Percentiles rank a stretch among this genome's conserved stretches.
These are phyloP conservation scores for Zasmidium citrigriseum DNA, from an alignment of 2,329 filamentous ascomycete species.

Conservation along the genomic window DNA sequence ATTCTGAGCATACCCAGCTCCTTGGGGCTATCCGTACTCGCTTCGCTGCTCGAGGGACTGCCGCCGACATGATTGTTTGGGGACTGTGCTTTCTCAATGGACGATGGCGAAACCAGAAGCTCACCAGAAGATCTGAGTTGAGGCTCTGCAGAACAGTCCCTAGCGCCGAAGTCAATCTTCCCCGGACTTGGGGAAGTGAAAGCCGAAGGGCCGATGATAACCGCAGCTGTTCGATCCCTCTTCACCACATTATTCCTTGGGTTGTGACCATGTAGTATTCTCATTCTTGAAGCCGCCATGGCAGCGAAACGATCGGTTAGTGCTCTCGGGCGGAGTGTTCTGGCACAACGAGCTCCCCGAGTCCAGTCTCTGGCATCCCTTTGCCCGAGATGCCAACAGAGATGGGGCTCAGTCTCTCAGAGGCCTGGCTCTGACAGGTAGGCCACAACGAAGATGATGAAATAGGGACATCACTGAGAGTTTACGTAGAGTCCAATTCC, in stretches of 20 bases:
- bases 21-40: conserved; percentile 28
- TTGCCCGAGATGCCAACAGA: conserved; percentile 29
- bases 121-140: not conserved
- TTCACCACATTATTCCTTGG: not conserved
- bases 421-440: conserved; percentile 62
- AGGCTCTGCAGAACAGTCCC: conserved; percentile 5
- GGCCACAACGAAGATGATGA: conserved; percentile 18
- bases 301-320: conserved; percentile 17
- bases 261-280: not conserved
- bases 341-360: not conserved
- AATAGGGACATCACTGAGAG: not conserved
- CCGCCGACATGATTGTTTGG: conserved; percentile 30
- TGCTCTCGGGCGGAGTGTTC: conserved; percentile 9
- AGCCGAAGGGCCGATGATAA: conserved; percentile 6
- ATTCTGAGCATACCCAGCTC: conserved; percentile 25
- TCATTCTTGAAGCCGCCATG: conserved; percentile 7
- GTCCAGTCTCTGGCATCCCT: conserved; percentile 6
- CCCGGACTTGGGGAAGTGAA: not conserved
- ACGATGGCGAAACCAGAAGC: not conserved
- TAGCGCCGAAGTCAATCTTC: conserved; percentile 3
- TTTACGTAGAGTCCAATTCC: conserved; percentile 65
- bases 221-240: not conserved
- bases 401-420: conserved; percentile 60
- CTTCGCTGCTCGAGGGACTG: conserved; percentile 33
- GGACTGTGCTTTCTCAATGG: too few species aligned